Base-by-base conservation (phyloP, 2,329 filamentous ascomycete genomes). In the Fusarium tuaranense region DNA sequence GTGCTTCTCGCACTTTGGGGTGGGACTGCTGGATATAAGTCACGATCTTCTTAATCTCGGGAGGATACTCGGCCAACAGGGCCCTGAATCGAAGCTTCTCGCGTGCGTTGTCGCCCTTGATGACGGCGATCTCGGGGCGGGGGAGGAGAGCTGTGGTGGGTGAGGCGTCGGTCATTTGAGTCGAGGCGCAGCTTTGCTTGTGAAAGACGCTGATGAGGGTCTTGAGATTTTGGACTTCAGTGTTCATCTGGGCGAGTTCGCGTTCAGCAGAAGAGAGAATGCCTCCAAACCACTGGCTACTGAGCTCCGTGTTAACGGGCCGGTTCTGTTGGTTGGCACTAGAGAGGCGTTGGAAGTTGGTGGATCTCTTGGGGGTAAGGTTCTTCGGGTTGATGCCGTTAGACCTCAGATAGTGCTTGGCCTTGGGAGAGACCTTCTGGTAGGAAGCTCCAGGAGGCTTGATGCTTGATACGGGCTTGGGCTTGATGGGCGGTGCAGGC, bases 381-480 rank as follows among this genome's bases (percentile, higher is more conserved):
- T 25, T 20, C 22, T 36, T 22, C 14, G 58, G 61, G 16, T 38
- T 32, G 25, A 60, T 57, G 12, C 64, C 70, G 34, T 41, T 53
- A 30, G 63, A 46, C 18, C 16, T 39, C 7, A 75, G 67, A 18
- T 75, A 69, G 16, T 63, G 32, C 13, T 58, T 30, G n/a, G 73
- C 68, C 44, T 71, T 63, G n/a, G 73, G 73, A 1, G 70, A 74
- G 10, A 71, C 68, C 5, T 55, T 18, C 9, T 76, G 63, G 48
- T 75, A 75, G 30, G 62, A 58, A 7, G 73, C 64, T 20, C 34
- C 44, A n/a, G 44, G 14, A 2, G 64, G 64, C 12, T 75, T 75
- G 30, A 58, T 73, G 6, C 58, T 62, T 20, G 48, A 22, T 14
- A 30, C 9, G 34, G 51, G n/a, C 30, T 34, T 20, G 38, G 32